Evolutionary conservation across 2,329 filamentous ascomycete species (phyloP).

Genomic region (Metarhizium humberi): DNA sequence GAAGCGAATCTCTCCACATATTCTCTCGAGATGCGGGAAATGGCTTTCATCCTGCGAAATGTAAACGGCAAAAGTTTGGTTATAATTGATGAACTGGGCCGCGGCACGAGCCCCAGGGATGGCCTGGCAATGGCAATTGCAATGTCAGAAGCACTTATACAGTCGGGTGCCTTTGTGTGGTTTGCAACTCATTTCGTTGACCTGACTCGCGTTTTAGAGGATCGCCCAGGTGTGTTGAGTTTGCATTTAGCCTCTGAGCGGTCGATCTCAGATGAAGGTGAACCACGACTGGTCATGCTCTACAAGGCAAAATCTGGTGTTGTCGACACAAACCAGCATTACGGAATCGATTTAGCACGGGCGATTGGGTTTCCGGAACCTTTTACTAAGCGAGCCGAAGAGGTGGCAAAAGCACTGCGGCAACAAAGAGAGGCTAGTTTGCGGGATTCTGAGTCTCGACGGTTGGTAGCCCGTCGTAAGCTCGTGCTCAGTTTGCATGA

Average conservation of each 20-base stretch:
- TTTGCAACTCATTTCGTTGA: conserved; percentile 92
- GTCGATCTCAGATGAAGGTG: conserved; percentile 35
- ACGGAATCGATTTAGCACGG: conserved; percentile 74
- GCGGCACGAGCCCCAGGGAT: conserved; percentile 82
- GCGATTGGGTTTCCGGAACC: conserved; percentile 61
- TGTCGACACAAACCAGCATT: conserved; percentile 57
- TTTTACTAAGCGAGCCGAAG: conserved; percentile 60
- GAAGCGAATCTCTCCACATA: conserved; percentile 92
- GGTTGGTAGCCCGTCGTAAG: conserved; percentile 56
- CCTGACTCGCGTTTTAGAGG: conserved; percentile 63
- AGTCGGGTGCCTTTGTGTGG: conserved; percentile 72
- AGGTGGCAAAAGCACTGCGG: conserved; percentile 54
- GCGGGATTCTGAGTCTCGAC: conserved; percentile 46
- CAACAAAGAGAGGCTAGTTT: conserved; percentile 47
- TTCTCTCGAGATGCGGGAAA: conserved; percentile 90
- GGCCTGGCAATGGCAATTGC: conserved; percentile 83
- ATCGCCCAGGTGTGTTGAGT: conserved; percentile 71
- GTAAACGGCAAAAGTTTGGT: conserved; percentile 67
- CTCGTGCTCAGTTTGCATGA: conserved; percentile 66
- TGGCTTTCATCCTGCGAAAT: conserved; percentile 83
- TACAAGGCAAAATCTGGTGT: conserved; percentile 73
- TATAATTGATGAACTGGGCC: conserved; percentile 85
- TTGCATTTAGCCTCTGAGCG: conserved; percentile 71
- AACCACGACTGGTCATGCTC: conserved; percentile 68
- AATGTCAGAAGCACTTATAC: conserved; percentile 78